These are phyloP conservation scores for Fusarium sp. DNA, from an alignment of 2,329 filamentous ascomycete genomes.

Conservation along the genomic window DNA sequence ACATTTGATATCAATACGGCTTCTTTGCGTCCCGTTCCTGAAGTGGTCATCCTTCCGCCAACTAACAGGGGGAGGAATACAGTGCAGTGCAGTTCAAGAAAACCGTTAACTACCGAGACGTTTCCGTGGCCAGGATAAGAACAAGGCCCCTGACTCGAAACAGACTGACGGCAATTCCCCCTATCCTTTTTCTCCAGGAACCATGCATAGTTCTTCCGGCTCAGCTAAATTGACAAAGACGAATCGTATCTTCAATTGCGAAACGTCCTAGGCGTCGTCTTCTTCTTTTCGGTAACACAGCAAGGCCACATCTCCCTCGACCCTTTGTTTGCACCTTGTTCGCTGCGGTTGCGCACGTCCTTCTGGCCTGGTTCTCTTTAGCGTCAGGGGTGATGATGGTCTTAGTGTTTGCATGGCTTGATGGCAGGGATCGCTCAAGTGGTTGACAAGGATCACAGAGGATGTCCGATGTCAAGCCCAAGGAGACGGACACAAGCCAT, in stretches of 20 bases:
- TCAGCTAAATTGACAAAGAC: neutral
- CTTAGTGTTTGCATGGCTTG: slow-evolving; percentile 31
- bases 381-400: slow-evolving; percentile 37
- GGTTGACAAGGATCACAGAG: slow-evolving; percentile 12
- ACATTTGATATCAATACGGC: slow-evolving; percentile 9
- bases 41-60: slow-evolving; percentile 25
- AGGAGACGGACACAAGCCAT: slow-evolving; percentile 14
- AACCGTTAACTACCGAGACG: slow-evolving; percentile 18
- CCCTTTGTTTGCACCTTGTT: slow-evolving; percentile 23
- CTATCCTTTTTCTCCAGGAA: neutral
- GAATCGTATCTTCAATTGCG: neutral
- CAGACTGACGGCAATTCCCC: slow-evolving; percentile 1
- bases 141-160: slow-evolving; percentile 8
- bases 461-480: neutral
- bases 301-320: slow-evolving; percentile 16
- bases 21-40: slow-evolving; percentile 11
- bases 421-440: slow-evolving; percentile 24
- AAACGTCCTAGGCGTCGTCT: neutral
- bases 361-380: slow-evolving; percentile 17
- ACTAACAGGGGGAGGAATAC: slow-evolving; percentile 2
- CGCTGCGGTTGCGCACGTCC: slow-evolving; percentile 24
- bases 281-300: neutral
- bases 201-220: neutral
- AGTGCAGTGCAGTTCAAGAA: neutral
- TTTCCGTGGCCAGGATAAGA: slow-evolving; percentile 1